Base-by-base conservation (phyloP, 2,329 filamentous ascomycete genomes). In the Ceratocystis albifundus region DNA sequence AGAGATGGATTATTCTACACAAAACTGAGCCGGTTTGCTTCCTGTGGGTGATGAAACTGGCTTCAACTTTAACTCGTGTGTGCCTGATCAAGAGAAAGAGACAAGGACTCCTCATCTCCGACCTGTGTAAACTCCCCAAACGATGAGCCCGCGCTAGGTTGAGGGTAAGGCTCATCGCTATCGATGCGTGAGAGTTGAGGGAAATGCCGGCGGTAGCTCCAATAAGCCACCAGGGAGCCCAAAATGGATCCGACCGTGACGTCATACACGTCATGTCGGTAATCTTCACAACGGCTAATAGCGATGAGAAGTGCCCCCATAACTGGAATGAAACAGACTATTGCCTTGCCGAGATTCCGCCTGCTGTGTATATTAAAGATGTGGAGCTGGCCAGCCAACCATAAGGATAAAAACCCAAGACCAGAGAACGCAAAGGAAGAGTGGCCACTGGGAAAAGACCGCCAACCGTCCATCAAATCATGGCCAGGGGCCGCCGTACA, bases 381-480 rank as follows among this genome's bases (percentile, higher is more conserved):
- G 68, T 81, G 80, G 62, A 86, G 76, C 73, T 88, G 85, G 2
- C 87, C 87, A 1, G 86, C 84, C 32, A 90, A 77, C 73, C 88
- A 90, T 30, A 89, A 76, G 25, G 84, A 81, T 20, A 91, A 76
- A 72, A 89, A 94, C 2, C 89, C 89, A 8, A 95, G 78, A 0
- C 90, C 90, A 2, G 85, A 83, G 73, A 94, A 95, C 0, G 88
- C 82, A 73, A 92, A 92, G 68, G 86, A 89, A 12, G 84, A 87
- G 74, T 95, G 90, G 0, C 90, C 90, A 1, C 85, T 88, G 0
- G 90, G 90, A 71, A 94, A 95, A 25, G 86, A 89, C 53, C 90
- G 84, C 87, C 89, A 93, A 17, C 89, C 90, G 71, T 95, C 90
- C 69, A 94, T 87, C 3, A 95, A 80, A 1, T 79, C 79, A 73